Conservation (phyloP, 257 asterid genomes). For the Capsicum pubescens region DNA sequence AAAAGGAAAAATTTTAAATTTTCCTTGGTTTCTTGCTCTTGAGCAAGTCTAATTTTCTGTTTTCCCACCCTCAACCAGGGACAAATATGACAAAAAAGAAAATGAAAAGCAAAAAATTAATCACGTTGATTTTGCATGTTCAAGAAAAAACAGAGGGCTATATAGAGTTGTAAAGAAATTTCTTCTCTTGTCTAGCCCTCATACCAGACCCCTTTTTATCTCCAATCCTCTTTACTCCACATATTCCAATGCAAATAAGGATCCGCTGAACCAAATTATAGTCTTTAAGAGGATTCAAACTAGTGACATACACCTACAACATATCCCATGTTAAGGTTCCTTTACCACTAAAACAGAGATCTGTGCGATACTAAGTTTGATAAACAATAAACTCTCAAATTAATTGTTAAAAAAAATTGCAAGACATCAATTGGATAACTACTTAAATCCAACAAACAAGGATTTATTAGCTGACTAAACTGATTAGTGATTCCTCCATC, state of each 20-base stretch:
- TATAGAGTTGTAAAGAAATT: background rate
- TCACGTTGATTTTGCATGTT: background rate
- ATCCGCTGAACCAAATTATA: background rate
- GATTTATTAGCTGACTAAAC: background rate
- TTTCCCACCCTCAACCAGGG: background rate
- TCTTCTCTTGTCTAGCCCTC: background rate
- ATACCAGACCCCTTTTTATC: background rate
- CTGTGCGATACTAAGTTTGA: background rate
- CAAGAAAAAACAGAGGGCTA: background rate
- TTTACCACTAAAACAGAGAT: background rate
- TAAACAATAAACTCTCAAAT: background rate
- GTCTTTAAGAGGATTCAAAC: conserved; percentile 3
- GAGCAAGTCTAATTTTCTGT: background rate
- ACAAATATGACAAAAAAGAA: background rate
- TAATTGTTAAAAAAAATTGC: too few species aligned
- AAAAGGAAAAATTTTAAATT: background rate
- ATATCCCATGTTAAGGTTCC: background rate
- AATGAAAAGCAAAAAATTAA: background rate
- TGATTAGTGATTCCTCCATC: background rate
- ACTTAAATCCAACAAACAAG: background rate
- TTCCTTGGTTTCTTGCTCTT: background rate
- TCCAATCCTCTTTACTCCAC: conserved; percentile 7
- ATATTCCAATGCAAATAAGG: conserved; percentile 6
- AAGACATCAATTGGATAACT: background rate
- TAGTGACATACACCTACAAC: conserved; percentile 19